Evolutionary conservation across 306 rosid species (phyloP), one percentile per base, ranked within the genome.

Genomic region (Quercus cerris): DNA sequence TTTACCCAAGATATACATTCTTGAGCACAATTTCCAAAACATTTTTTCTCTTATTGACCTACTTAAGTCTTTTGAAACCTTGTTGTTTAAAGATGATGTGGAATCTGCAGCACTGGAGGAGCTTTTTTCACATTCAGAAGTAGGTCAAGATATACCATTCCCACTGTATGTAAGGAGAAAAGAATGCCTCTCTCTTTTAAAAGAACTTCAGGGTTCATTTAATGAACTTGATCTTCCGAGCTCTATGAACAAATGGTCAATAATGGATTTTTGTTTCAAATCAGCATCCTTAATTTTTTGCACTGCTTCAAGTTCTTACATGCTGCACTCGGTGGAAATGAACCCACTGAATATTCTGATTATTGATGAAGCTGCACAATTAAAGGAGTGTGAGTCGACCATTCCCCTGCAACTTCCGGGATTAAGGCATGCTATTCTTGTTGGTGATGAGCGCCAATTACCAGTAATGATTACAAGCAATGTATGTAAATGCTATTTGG

Each of bases 341-440:
- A 11, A 76, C 28, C 92, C 97, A 6, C 77, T 89, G 15, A 56
- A 75, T 5, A 18, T 89, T 78, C 79, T 93, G 75, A 84, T 91
- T 25, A 87, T 93, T 77, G 98, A 93, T 63, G 98, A 93, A 87
- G 98, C 97, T 52, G 93, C 94, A 22, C 97, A 91, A 27, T 46
- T 93, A 62, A 91, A 81, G 75, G 98, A 91, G 84, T 91, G 97
- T 13, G 98, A 93, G 73, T 93, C 97, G 31, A 19, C 78, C 25
- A 93, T 91, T 70, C 91, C 97, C 58, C 72, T 93, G 5, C 94
- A 78, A 57, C 89, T 93, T 83, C 88, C 80, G 0, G 82, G 78
- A 56, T 63, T 91, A 73, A 82, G 78, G 73, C 93, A 86, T 76
- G 97, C 80, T 17, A 81, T 93, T 81, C 92, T 93, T 82, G 87